These are phyloP conservation scores for Fusarium palustre DNA, from an alignment of 2,329 filamentous ascomycete species.

Conservation along the genomic window DNA sequence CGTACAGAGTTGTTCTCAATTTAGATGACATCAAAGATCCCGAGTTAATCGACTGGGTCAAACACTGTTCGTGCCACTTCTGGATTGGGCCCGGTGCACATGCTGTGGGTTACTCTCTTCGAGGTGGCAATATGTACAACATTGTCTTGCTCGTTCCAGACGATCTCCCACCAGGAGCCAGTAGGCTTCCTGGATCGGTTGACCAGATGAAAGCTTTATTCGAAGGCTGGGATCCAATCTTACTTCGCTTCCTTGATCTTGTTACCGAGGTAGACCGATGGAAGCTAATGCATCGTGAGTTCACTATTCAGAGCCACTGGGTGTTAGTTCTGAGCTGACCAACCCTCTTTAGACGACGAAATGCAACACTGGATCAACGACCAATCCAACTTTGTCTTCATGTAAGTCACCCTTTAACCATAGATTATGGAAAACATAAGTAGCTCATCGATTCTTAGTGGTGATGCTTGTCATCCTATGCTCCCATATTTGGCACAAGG, in stretches of 20 bases:
- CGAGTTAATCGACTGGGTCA: conserved; percentile 64
- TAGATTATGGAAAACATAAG: accelerated
- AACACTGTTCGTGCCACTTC: conserved; percentile 65
- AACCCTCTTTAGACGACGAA: conserved; percentile 54
- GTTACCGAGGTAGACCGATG: conserved; percentile 13
- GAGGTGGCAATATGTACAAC: conserved; percentile 70
- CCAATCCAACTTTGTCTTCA: conserved; percentile 62
- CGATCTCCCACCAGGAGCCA: conserved; percentile 66
- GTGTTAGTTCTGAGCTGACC: not conserved
- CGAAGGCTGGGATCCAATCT: conserved; percentile 13
- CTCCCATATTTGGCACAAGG: conserved; percentile 73
- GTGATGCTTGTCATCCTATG: conserved; percentile 74
- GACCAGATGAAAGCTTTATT: conserved; percentile 20
- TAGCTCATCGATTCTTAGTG: conserved; percentile 47
- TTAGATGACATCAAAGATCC: conserved; percentile 63
- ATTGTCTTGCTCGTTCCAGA: conserved; percentile 75
- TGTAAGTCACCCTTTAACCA: conserved; percentile 43
- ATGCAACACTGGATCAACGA: conserved; percentile 67
- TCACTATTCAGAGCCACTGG: not conserved
- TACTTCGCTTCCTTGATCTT: conserved; percentile 12
- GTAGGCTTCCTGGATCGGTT: conserved; percentile 10
- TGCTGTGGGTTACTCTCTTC: conserved; percentile 71
- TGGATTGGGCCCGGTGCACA: conserved; percentile 74
- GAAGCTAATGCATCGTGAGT: conserved; percentile 21
- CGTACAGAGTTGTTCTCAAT: conserved; percentile 70